Conservation (phyloP, 2,329 filamentous ascomycete genomes). For the Epichloe uncinata region DNA sequence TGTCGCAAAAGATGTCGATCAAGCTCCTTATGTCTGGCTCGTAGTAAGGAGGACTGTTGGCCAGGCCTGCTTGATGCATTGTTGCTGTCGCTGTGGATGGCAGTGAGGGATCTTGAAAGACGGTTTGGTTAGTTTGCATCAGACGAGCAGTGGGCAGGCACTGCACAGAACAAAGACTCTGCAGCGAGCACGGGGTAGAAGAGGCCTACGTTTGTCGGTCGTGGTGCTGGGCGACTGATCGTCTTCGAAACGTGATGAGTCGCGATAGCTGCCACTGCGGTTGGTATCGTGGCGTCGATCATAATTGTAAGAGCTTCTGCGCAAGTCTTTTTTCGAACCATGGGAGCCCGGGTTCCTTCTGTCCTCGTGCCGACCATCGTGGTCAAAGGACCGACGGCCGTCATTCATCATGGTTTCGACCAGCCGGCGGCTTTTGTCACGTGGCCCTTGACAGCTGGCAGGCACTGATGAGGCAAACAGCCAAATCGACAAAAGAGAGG, state of each 20-base stretch:
- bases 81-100: not conserved
- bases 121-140: not conserved
- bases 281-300: not conserved
- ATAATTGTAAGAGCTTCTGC: not conserved
- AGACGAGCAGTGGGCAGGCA: too few relatives aligned
- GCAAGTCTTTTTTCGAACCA: not conserved
- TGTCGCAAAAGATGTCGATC: conserved; percentile 12
- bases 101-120: not conserved
- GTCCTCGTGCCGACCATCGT: not conserved
- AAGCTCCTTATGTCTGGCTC: conserved; percentile 6
- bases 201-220: not conserved
- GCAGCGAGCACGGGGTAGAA: too few relatives aligned
- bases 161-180: too few relatives aligned
- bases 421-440: not conserved
- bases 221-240: not conserved
- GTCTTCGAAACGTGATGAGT: not conserved
- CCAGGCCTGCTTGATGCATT: conserved; percentile 1
- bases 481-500: not conserved
- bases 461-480: too few relatives aligned
- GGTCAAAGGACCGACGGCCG: not conserved
- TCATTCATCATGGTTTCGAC: not conserved
- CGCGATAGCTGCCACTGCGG: not conserved
- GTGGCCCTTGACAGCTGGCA: not conserved
- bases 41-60: not conserved
- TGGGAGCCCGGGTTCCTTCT: not conserved